phyloP scores from a whole-genome alignment of 495 filamentous ascomycete genomes.

The Tuber borchii region DNA sequence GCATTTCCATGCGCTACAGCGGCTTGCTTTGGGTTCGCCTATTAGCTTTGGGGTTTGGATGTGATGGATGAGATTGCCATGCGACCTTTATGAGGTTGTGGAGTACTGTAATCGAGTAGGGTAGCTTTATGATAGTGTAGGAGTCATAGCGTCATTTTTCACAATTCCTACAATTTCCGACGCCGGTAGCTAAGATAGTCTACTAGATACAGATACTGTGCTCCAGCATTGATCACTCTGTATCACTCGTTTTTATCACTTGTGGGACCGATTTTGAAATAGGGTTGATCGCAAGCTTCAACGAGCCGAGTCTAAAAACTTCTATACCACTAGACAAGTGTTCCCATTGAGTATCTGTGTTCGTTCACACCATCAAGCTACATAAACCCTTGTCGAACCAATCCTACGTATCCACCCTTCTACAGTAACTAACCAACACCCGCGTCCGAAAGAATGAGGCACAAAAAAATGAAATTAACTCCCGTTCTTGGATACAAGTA shows the following conservation, averaged over 20 bases:
- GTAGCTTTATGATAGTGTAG: neutral
- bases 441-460: neutral
- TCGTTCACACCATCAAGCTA: neutral
- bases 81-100: neutral
- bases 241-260: neutral
- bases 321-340: neutral
- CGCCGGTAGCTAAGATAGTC: neutral
- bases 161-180: neutral
- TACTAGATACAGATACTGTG: neutral
- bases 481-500: conserved; percentile 1
- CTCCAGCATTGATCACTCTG: neutral
- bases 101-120: neutral
- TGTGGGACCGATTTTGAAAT: neutral
- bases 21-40: neutral
- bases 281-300: neutral
- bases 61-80: neutral
- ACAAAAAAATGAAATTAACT: neutral
- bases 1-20: neutral
- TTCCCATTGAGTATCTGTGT: neutral
- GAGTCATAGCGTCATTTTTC: neutral
- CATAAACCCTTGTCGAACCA: neutral
- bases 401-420: neutral
- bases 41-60: neutral
- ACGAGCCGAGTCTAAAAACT: neutral
- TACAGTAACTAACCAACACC: neutral